Base-by-base conservation (phyloP, 2,329 filamentous ascomycete genomes). In the Pseudocercospora fuligena region DNA sequence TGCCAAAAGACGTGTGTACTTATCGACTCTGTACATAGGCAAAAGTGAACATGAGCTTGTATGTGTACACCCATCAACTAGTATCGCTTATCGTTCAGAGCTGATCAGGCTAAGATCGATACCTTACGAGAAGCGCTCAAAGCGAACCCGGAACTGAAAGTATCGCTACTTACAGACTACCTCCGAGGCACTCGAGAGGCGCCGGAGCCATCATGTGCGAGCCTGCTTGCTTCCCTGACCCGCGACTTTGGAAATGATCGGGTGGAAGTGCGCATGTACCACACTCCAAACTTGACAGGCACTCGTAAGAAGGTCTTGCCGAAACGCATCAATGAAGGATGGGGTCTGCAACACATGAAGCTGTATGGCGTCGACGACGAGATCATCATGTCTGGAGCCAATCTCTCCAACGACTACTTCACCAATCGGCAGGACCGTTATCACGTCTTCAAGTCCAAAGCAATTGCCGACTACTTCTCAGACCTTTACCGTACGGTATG, bases 331-430 rank as follows among this genome's bases (percentile, higher is more conserved):
- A 99, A 99, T 73, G 95, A 99, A 81, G 95, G 95, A 19, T 99
- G 95, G 95, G 95, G 95, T 0, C 81, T 99, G 68, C 95, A 99
- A 78, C 95, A 99, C 77, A 99, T 99, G 94, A 99, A 99, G 84
- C 84, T 99, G 0, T 99, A 99, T 73, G 95, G 95, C 0, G 83
- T 97, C 23, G 95, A 99, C 74, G 93, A 99, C 75, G 93, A 97
- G 78, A 91, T 99, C 65, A 94, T 99, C 70, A 88, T 99, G 74
- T 97, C 94, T 7, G 94, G 93, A 88, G 95, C 95, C 16, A 99
- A 99, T 73, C 82, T 99, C 6, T 97, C 93, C 0, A 88, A 86
- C 51, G 94, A 99, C 76, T 99, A 99, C 80, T 99, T 99, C 75
- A 97, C 93, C 46, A 95, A 98, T 73, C 89, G 95, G 11, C 91